A percentile compares a stretch with the other conserved stretches of the same genome.
Evolutionary conservation across 768 basidiomycete genomes (phyloP).

Genomic region (Dentipellis sp.): DNA sequence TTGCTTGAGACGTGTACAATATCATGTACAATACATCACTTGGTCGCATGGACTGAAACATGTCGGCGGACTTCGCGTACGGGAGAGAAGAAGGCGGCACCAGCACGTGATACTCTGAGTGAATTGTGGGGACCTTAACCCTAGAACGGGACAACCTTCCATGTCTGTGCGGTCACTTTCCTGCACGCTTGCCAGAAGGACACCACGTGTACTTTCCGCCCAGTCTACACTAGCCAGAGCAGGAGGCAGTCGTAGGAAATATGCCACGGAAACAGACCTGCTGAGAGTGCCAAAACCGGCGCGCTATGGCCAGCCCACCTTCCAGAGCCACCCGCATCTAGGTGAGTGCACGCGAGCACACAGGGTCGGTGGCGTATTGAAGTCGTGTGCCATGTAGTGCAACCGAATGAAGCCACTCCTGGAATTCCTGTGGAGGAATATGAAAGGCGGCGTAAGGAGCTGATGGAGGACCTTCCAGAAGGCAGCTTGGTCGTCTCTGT

Average conservation of each 20-base stretch:
- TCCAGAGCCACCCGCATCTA: conserved; percentile 36
- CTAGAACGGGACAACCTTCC: not conserved
- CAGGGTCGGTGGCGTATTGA: not conserved
- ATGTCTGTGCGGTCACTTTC: not conserved
- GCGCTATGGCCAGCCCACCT: conserved; percentile 32
- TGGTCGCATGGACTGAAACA: not conserved
- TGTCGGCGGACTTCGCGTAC: not conserved
- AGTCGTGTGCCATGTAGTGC: conserved; percentile 11
- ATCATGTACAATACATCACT: not conserved
- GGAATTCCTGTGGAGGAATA: conserved; percentile 37
- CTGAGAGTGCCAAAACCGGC: conserved; percentile 26
- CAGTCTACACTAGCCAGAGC: not conserved
- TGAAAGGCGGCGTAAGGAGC: conserved; percentile 26
- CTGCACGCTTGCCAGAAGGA: not conserved
- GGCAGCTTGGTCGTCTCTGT: conserved; percentile 34
- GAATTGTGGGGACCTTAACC: not conserved
- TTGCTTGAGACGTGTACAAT: not conserved
- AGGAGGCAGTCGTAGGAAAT: not conserved
- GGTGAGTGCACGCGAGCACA: conserved; percentile 4
- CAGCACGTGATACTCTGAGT: too few relatives aligned
- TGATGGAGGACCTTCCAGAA: conserved; percentile 33
- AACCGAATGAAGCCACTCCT: conserved; percentile 29
- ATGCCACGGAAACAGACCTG: not conserved
- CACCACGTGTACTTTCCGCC: not conserved
- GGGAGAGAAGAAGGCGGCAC: not conserved